Percentiles rank a stretch among this genome's conserved stretches.
phyloP scores from a whole-genome alignment of 176 grass and related monocot genomes.

The Oryza officinalis region DNA sequence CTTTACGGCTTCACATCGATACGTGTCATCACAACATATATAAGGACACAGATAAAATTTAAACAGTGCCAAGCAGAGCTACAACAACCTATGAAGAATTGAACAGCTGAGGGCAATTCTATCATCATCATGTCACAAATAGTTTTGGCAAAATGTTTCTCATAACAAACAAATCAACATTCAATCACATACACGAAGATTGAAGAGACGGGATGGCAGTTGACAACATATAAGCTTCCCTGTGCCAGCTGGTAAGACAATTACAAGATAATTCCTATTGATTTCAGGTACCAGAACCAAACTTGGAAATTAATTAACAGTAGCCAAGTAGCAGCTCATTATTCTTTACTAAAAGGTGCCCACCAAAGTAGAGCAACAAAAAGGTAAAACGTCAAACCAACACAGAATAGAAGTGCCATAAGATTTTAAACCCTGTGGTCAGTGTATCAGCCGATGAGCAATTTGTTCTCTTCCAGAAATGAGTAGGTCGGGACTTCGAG shows the following conservation, averaged over 20 bases:
- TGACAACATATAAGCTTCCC: background rate
- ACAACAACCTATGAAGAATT: too few relatives aligned
- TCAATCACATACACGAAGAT: background rate
- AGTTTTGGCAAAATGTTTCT: background rate
- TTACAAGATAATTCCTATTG: conserved; percentile 25
- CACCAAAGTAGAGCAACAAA: conserved; percentile 33
- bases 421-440: background rate
- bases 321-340: conserved; percentile 39
- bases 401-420: conserved; percentile 25
- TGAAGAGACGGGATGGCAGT: background rate
- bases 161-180: background rate
- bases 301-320: conserved; percentile 35
- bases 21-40: too few relatives aligned
- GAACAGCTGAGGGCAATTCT: background rate
- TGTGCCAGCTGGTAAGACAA: conserved; percentile 9
- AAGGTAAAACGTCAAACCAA: conserved; percentile 32
- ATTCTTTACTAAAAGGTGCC: conserved; percentile 46
- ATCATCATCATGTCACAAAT: conserved; percentile 9
- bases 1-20: background rate
- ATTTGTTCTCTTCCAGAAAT: conserved; percentile 89
- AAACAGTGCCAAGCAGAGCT: too few relatives aligned
- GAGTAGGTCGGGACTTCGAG: conserved; percentile 82
- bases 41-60: too few relatives aligned
- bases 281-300: conserved; percentile 22
- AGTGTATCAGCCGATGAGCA: conserved; percentile 66